phyloP scores from a whole-genome alignment of 768 basidiomycete genomes.

The Lenzites betulinus region DNA sequence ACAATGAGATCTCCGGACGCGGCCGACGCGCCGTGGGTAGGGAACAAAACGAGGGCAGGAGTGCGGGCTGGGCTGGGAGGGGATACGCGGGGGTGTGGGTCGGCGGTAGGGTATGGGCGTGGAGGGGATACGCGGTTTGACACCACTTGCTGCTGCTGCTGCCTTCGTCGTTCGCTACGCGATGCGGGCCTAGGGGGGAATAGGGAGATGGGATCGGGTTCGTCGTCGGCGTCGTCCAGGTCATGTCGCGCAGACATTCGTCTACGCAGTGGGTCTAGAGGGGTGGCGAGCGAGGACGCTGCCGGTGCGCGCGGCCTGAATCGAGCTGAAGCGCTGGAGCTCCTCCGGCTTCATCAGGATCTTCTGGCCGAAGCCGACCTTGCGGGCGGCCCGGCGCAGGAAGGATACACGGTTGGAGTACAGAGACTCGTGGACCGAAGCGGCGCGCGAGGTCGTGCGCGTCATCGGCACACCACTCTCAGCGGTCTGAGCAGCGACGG shows the following conservation, averaged over 20 bases:
- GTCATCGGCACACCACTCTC: constrained; percentile 70
- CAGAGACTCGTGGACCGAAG: constrained; percentile 86
- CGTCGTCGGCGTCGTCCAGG: constrained; percentile 2
- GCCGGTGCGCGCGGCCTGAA: constrained; percentile 81
- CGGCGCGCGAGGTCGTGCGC: constrained; percentile 87
- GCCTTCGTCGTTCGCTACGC: constrained; percentile 12
- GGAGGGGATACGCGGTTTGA: constrained; percentile 12
- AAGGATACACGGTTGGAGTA: constrained; percentile 96
- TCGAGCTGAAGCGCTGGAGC: constrained; percentile 81
- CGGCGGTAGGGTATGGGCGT: constrained; percentile 18
- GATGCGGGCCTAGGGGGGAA: neutral
- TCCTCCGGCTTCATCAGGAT: constrained; percentile 83
- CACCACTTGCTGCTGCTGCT: constrained; percentile 21
- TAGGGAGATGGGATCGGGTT: constrained; percentile 2
- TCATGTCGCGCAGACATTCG: constrained; percentile 3
- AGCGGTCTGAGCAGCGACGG: constrained; percentile 38
- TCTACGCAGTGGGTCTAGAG: constrained; percentile 48
- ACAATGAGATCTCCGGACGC: constrained; percentile 15
- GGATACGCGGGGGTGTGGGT: constrained; percentile 13
- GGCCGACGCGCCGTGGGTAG: constrained; percentile 1
- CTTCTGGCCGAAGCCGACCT: constrained; percentile 86
- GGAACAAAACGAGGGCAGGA: constrained; percentile 21
- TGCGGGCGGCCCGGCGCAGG: constrained; percentile 84
- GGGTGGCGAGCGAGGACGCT: constrained; percentile 78
- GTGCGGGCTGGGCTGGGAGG: constrained; percentile 9